These are phyloP conservation scores for Thamnidium elegans DNA, from an alignment of 192 early-diverging fungal genomes.

Conservation along the genomic window DNA sequence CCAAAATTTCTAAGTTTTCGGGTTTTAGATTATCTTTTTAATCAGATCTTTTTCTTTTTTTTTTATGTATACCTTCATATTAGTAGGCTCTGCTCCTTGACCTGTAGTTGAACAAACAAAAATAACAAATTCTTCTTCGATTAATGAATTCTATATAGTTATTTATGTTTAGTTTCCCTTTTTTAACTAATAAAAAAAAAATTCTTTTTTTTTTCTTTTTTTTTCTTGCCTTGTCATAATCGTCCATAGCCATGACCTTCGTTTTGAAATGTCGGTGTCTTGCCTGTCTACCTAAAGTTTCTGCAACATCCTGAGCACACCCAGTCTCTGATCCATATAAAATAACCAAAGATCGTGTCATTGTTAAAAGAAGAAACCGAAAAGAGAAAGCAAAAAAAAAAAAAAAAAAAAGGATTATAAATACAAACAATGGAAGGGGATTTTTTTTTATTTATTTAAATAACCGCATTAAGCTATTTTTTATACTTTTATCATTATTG, in stretches of 20 bases:
- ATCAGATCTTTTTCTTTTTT: background rate
- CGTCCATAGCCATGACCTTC: slow-evolving; percentile 72
- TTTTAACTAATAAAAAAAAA: background rate
- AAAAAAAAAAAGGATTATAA: background rate
- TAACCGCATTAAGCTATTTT: no score
- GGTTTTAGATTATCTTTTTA: background rate
- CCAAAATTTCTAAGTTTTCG: slow-evolving; percentile 72
- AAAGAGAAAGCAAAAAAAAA: background rate
- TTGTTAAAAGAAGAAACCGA: background rate
- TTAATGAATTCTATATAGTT: slow-evolving; percentile 48
- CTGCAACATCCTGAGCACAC: slow-evolving; percentile 86
- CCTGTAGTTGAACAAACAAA: slow-evolving; percentile 95
- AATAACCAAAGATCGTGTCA: slow-evolving; percentile 54
- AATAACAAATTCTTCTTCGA: slow-evolving; percentile 60
- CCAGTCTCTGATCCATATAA: slow-evolving; percentile 94
- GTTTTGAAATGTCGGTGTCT: slow-evolving; percentile 69
- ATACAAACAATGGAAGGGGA: no score
- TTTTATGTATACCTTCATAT: slow-evolving; percentile 66
- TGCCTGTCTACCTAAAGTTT: slow-evolving; percentile 76
- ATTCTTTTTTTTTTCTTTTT: background rate
- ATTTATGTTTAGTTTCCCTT: background rate
- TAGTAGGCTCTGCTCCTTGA: slow-evolving; percentile 88
- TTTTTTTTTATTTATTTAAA: no score
- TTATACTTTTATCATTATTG: no score
- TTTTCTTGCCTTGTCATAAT: slow-evolving; percentile 56